A percentile compares a stretch with the other conserved stretches of the same genome.
Evolutionary conservation across 2,329 filamentous ascomycete species (phyloP).

Genomic region (Pseudogymnoascus pannorum): DNA sequence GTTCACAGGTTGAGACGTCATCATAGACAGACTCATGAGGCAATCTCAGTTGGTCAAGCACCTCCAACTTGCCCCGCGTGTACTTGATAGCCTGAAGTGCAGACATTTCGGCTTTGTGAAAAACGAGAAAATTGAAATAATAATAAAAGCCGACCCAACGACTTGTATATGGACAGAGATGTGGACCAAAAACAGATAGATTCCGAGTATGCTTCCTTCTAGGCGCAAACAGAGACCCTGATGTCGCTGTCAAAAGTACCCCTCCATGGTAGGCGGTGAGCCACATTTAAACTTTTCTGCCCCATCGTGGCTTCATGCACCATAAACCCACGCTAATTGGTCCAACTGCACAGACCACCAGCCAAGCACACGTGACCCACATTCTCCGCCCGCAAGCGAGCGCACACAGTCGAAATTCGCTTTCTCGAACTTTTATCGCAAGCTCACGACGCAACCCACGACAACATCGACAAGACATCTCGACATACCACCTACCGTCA

Average conservation of each 20-base stretch:
- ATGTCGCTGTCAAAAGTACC: conserved; percentile 10
- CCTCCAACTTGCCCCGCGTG: conserved; percentile 61
- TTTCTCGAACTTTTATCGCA: conserved; percentile 4
- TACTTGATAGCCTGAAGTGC: conserved; percentile 73
- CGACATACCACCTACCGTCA: conserved; percentile 15
- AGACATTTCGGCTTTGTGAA: conserved; percentile 17
- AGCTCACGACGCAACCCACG: neutral
- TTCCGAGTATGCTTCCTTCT: neutral
- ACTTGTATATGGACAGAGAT: neutral
- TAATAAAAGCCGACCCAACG: neutral
- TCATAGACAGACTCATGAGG: conserved; percentile 78
- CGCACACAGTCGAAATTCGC: conserved; percentile 7
- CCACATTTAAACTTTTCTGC: conserved; percentile 11
- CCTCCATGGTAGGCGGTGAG: conserved; percentile 10
- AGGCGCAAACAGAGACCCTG: neutral
- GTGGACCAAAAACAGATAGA: neutral
- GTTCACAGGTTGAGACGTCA: conserved; percentile 58
- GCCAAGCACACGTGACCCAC: conserved; percentile 8
- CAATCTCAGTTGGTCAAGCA: conserved; percentile 76
- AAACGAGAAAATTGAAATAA: neutral
- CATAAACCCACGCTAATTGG: neutral
- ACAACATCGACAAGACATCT: conserved; percentile 18
- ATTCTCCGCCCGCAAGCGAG: neutral
- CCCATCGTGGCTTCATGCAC: conserved; percentile 4
- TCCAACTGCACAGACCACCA: neutral